phyloP scores from a whole-genome alignment of 73 alveolate genomes.

The Breviolum minutum region DNA sequence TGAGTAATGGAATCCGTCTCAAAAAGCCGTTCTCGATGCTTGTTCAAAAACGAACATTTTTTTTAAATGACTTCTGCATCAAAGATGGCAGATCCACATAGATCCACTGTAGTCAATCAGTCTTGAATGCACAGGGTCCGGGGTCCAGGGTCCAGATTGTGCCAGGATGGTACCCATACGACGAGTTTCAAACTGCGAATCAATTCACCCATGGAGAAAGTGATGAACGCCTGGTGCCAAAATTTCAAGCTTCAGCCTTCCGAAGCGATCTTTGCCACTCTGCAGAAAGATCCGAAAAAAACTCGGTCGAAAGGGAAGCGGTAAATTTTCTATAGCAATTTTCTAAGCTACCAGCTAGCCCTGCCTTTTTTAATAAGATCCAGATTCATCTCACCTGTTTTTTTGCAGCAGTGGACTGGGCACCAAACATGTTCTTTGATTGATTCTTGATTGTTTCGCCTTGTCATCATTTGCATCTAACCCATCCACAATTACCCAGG shows the following conservation, averaged over 20 bases:
- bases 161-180: neutral
- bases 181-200: slow-evolving; percentile 4
- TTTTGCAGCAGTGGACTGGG: neutral
- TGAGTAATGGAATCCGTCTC: too few species aligned
- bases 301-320: too few species aligned
- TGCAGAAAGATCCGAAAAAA: too few species aligned
- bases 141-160: too few species aligned
- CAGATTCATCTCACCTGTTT: neutral
- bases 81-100: too few species aligned
- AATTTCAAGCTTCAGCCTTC: neutral
- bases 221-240: slow-evolving; percentile 24
- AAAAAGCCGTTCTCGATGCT: too few species aligned
- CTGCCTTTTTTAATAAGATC: neutral
- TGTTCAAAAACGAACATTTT: too few species aligned
- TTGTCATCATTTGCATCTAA: neutral
- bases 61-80: too few species aligned
- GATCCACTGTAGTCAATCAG: too few species aligned
- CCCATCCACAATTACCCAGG: neutral
- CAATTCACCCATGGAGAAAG: neutral
- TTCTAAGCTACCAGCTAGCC: neutral
- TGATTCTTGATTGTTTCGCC: neutral
- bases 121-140: too few species aligned
- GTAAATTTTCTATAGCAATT: neutral
- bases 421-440: neutral
- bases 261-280: neutral